phyloP scores from a whole-genome alignment of 1,284 basidiomycete species.

The Cutaneotrichosporon spelunceum region DNA sequence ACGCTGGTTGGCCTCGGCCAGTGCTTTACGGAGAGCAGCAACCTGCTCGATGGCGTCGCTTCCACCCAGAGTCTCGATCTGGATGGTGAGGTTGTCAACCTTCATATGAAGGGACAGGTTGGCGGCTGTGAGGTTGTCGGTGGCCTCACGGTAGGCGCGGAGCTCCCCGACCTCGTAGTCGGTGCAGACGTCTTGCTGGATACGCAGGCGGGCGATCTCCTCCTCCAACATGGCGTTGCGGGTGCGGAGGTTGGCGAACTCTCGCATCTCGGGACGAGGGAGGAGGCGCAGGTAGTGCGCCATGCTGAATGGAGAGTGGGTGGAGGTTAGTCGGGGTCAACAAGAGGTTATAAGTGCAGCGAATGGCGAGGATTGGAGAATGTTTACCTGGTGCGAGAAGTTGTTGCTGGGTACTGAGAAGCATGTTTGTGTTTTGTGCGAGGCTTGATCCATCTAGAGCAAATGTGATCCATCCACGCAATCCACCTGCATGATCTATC shows the following conservation, averaged over 20 bases:
- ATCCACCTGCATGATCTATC: too few relatives aligned
- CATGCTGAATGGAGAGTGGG: neutral
- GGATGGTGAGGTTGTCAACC: neutral
- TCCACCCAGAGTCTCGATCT: neutral
- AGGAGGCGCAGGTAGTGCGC: neutral
- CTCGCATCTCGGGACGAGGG: neutral
- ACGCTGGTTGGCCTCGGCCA: neutral
- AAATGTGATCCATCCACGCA: too few relatives aligned
- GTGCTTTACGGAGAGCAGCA: neutral
- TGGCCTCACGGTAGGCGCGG: neutral
- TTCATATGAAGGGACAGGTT: neutral
- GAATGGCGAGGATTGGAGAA: neutral
- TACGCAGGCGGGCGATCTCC: neutral
- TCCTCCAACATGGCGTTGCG: neutral
- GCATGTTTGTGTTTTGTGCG: too few relatives aligned
- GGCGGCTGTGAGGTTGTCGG: neutral
- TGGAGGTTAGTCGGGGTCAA: neutral
- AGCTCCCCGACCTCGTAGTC: neutral
- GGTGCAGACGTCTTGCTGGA: neutral
- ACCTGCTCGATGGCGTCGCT: neutral
- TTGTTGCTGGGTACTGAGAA: neutral
- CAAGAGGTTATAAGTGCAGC: neutral
- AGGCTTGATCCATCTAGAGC: too few relatives aligned
- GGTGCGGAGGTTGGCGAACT: neutral
- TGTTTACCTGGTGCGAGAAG: neutral